Evolutionary conservation across 2,329 filamentous ascomycete genomes (phyloP), one percentile per base, ranked within the genome.

Genomic region (Colletotrichum abscissum): DNA sequence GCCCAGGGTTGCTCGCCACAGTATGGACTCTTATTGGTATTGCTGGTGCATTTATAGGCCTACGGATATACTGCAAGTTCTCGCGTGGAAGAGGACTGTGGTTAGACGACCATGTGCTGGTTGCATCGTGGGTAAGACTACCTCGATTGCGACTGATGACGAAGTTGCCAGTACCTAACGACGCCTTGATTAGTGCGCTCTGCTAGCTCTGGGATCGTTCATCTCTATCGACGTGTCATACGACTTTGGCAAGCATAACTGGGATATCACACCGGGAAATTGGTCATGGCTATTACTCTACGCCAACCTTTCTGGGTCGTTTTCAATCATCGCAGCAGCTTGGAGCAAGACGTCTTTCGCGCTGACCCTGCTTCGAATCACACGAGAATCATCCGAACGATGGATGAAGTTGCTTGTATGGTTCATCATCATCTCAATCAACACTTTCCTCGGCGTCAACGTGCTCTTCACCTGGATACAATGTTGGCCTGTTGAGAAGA

Each of bases 311-410:
- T 57, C 74, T 1, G 75, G 72, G 8, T 72, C 75, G 8, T 66
- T 74, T 19, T 78, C 77, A 22, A 72, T 78, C 38, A 57, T 77
- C 28, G 78, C 77, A 5, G 77, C 77, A 28, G 73, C 76, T 3
- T 78, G 74, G 75, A 78, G 78, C 72, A 81, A 81, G 70, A 79
- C 78, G 1, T 79, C 79, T 1, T 79, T 81, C 60, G 77, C 78
- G 35, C 49, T 79, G 56, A 79, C 78, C 33, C 73, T 81, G 22
- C 74, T 81, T 49, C 80, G 80, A 46, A 76, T 80, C 58, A 42
- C 69, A 9, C 62, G 49, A 8, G 62, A 64, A 16, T 73, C 79
- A 19, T 57, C 67, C 12, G 75, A 78, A 22, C 68, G 63, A 19
- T 76, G 76, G 70, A 78, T 78, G 74, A 74, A 72, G 56, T 60